Percentiles rank a stretch among this genome's conserved stretches.
Conservation (phyloP, 2,329 filamentous ascomycete species). For the Dactylellina leptospora region DNA sequence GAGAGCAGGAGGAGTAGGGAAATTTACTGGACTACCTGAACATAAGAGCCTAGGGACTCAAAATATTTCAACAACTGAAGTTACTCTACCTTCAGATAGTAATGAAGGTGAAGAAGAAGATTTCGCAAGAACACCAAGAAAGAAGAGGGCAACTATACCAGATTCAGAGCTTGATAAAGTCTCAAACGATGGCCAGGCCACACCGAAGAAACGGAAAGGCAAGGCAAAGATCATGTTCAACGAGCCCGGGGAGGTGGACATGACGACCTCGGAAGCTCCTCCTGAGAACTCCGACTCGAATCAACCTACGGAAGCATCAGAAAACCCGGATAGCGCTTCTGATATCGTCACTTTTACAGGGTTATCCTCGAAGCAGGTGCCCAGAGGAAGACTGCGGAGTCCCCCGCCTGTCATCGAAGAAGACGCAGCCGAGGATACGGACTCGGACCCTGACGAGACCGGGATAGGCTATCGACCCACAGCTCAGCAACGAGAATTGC, state of each 20-base stretch:
- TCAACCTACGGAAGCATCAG: conserved; percentile 59
- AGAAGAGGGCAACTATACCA: conserved; percentile 58
- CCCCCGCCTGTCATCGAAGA: conserved; percentile 51
- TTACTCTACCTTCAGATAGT: neutral
- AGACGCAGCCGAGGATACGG: conserved; percentile 47
- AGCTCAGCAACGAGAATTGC: conserved; percentile 54
- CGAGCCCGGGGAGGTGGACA: conserved; percentile 52
- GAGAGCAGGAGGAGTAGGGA: conserved; percentile 4
- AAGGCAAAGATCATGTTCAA: conserved; percentile 62
- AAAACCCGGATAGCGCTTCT: conserved; percentile 1
- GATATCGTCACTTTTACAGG: conserved; percentile 33
- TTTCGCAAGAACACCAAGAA: conserved; percentile 54
- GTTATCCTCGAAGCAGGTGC: conserved; percentile 20
- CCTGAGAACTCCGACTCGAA: conserved; percentile 57
- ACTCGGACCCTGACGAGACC: conserved; percentile 52
- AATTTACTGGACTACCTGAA: conserved; percentile 12
- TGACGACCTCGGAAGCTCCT: conserved; percentile 36
- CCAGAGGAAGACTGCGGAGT: conserved; percentile 49
- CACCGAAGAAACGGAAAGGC: conserved; percentile 63
- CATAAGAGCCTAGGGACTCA: conserved; percentile 56
- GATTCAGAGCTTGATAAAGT: conserved; percentile 55
- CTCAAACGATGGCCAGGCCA: conserved; percentile 49
- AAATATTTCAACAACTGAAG: conserved; percentile 55
- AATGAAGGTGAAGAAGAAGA: conserved; percentile 30
- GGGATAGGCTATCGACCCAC: conserved; percentile 56